These are phyloP conservation scores for Dipodascopsis uninucleata DNA, from an alignment of 805 yeast species.

Conservation along the genomic window DNA sequence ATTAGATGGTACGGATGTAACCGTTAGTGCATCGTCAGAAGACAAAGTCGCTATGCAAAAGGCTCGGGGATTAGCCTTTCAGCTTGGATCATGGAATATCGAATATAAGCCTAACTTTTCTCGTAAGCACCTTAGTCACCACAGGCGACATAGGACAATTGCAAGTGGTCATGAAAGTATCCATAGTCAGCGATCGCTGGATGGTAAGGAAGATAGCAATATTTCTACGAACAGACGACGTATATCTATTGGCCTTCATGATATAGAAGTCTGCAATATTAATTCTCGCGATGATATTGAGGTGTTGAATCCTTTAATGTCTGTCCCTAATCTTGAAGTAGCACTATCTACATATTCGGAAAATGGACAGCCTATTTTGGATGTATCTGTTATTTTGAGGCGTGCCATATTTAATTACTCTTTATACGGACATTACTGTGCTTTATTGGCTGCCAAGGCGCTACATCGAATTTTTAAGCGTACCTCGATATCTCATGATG, in stretches of 20 bases:
- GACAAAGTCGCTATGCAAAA: slow-evolving; percentile 7
- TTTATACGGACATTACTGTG: slow-evolving; percentile 21
- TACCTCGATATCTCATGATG: not conserved
- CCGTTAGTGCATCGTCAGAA: slow-evolving; percentile 16
- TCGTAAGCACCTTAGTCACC: not conserved
- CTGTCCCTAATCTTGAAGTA: slow-evolving; percentile 32
- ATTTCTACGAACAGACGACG: slow-evolving; percentile 26
- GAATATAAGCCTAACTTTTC: slow-evolving; percentile 19
- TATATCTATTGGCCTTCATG: slow-evolving; percentile 29
- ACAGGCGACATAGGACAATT: slow-evolving; percentile 10
- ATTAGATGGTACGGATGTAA: slow-evolving; percentile 32
- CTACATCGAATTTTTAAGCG: slow-evolving; percentile 10
- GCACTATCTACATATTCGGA: slow-evolving; percentile 25
- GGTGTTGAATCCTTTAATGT: slow-evolving; percentile 27
- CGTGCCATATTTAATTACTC: slow-evolving; percentile 31
- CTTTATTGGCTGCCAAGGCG: slow-evolving; percentile 20
- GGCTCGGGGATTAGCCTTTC: slow-evolving; percentile 21
- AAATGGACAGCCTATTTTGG: slow-evolving; percentile 18
- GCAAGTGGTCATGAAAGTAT: slow-evolving; percentile 1
- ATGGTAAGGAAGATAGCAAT: no score
- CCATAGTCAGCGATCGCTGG: not conserved
- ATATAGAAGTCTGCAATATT: slow-evolving; percentile 30
- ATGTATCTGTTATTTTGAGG: slow-evolving; percentile 28
- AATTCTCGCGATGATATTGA: slow-evolving; percentile 31
- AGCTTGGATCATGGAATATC: slow-evolving; percentile 23